These are phyloP conservation scores for Avena eriantha DNA, from an alignment of 176 grass and related monocot species.

Conservation along the genomic window DNA sequence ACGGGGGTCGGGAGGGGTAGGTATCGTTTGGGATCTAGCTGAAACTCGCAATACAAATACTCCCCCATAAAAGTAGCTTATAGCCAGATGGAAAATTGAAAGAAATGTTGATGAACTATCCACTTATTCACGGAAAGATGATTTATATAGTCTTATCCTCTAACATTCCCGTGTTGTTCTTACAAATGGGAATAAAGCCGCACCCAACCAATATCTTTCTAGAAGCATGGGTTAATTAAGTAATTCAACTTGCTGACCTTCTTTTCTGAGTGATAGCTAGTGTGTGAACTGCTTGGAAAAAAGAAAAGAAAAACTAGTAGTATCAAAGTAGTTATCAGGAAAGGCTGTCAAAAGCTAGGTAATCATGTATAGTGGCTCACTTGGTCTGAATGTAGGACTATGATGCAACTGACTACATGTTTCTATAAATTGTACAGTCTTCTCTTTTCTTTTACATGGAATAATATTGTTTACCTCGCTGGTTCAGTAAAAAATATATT, in stretches of 20 bases:
- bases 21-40: too few relatives aligned
- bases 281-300: not conserved
- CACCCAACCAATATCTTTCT: not conserved
- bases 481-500: not conserved
- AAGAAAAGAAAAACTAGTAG: not conserved
- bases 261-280: not conserved
- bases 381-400: not conserved
- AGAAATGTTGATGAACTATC: not conserved
- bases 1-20: too few relatives aligned
- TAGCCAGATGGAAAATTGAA: not conserved
- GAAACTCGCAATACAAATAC: too few relatives aligned
- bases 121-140: too few relatives aligned
- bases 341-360: not conserved
- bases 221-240: not conserved
- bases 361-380: constrained; percentile 7
- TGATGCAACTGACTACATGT: not conserved
- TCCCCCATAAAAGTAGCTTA: not conserved
- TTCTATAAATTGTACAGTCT: not conserved
- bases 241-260: constrained; percentile 3
- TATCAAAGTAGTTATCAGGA: not conserved
- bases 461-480: not conserved
- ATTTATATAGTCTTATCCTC: not conserved
- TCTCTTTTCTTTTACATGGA: not conserved
- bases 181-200: not conserved
- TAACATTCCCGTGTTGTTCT: not conserved